Evolutionary conservation across 768 basidiomycete species (phyloP).

Genomic region (Multifurca ochricompacta): DNA sequence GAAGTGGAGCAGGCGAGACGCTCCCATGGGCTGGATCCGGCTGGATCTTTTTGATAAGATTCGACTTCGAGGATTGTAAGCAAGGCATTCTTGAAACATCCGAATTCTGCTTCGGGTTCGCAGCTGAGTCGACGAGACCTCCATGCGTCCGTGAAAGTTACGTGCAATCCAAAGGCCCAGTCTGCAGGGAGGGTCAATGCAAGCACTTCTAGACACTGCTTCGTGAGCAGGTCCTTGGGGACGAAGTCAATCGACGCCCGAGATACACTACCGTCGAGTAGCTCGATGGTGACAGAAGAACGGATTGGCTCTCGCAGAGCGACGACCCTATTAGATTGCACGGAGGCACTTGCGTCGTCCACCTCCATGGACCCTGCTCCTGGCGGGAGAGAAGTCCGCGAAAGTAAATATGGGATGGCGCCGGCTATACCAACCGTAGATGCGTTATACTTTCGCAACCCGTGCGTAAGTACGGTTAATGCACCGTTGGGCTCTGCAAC

Average conservation of each 20-base stretch:
- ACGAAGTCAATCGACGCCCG: constrained; percentile 47
- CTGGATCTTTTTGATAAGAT: neutral
- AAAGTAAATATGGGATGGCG: neutral
- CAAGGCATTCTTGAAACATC: constrained; percentile 47
- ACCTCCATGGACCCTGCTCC: constrained; percentile 5
- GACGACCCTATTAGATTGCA: constrained; percentile 29
- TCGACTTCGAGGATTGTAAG: constrained; percentile 37
- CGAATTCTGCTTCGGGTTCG: constrained; percentile 45
- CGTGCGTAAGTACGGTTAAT: constrained; percentile 57
- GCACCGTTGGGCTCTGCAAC: constrained; percentile 49
- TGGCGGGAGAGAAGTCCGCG: neutral
- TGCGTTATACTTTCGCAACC: constrained; percentile 34
- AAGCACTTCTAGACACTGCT: constrained; percentile 53
- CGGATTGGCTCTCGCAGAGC: constrained; percentile 41
- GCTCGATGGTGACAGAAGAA: constrained; percentile 46
- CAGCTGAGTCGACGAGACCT: constrained; percentile 36
- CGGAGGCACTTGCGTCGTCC: constrained; percentile 4
- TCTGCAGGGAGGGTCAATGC: constrained; percentile 52
- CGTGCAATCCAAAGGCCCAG: constrained; percentile 48
- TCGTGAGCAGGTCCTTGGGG: constrained; percentile 48
- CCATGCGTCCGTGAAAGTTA: constrained; percentile 52
- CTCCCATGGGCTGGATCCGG: constrained; percentile 37
- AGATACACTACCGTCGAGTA: constrained; percentile 41
- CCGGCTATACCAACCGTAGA: neutral
- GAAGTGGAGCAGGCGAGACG: constrained; percentile 38